These are phyloP conservation scores for Chlorella vulgaris DNA, from an alignment of 139 green algal genomes.

Conservation along the genomic window DNA sequence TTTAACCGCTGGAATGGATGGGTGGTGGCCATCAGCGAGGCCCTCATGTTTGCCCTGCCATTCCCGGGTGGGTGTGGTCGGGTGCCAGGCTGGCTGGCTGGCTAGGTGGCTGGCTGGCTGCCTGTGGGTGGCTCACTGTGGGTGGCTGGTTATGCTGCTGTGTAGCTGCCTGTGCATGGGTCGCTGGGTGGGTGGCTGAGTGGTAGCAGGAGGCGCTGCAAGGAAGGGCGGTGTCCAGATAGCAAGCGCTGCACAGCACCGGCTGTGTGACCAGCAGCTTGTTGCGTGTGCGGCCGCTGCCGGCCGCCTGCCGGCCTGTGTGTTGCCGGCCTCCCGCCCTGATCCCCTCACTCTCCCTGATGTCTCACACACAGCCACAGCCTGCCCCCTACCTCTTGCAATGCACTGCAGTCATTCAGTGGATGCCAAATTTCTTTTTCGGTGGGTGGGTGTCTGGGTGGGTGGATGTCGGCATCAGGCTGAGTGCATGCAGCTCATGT, in stretches of 20 bases:
- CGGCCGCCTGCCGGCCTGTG: too few relatives aligned
- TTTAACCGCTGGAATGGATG: slow-evolving; percentile 51
- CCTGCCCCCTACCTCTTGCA: not conserved
- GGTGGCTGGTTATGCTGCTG: not conserved
- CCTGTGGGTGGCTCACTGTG: not conserved
- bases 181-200: not conserved
- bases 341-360: too few relatives aligned
- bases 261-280: too few relatives aligned
- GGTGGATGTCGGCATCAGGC: too few relatives aligned
- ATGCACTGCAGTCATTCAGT: slow-evolving; percentile 43
- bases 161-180: not conserved
- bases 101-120: not conserved
- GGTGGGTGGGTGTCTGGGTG: too few relatives aligned
- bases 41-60: slow-evolving; percentile 70
- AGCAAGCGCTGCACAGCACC: too few relatives aligned
- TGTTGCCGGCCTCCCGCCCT: too few relatives aligned
- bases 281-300: too few relatives aligned
- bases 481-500: too few relatives aligned
- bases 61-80: slow-evolving; percentile 38
- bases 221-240: too few relatives aligned
- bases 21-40: slow-evolving; percentile 56
- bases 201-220: too few relatives aligned
- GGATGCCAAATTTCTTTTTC: slow-evolving; percentile 73
- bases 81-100: not conserved
- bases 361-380: too few relatives aligned